Conservation (phyloP, 148 eudicot genomes). For the Silene conica region DNA sequence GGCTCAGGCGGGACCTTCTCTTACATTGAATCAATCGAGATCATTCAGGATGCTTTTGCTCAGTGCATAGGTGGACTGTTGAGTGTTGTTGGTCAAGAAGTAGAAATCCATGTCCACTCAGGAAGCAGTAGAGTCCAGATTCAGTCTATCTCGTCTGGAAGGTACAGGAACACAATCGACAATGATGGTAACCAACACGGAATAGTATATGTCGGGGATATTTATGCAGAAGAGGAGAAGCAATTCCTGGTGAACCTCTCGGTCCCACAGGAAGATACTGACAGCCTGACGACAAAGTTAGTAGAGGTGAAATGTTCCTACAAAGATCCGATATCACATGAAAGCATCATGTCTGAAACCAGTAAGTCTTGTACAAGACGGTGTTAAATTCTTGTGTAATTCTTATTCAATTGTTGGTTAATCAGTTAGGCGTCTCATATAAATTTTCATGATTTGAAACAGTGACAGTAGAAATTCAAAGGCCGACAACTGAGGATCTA, state of each 20-base stretch:
- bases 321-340: slow-evolving; percentile 25
- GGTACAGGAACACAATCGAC: slow-evolving; percentile 24
- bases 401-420: no score
- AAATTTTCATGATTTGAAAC: neutral
- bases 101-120: slow-evolving; percentile 8
- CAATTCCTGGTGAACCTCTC: slow-evolving; percentile 29
- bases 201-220: slow-evolving; percentile 11
- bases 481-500: slow-evolving; percentile 26
- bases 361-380: neutral
- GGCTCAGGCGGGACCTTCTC: slow-evolving; percentile 44
- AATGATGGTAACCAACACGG: slow-evolving; percentile 11
- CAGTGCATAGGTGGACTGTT: slow-evolving; percentile 46
- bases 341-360: slow-evolving; percentile 19
- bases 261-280: slow-evolving; percentile 21
- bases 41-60: slow-evolving; percentile 45
- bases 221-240: slow-evolving; percentile 39
- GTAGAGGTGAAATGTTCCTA: slow-evolving; percentile 27
- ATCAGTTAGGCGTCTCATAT: no score
- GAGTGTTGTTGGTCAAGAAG: slow-evolving; percentile 39
- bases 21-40: slow-evolving; percentile 37
- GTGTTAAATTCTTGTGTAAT: neutral
- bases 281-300: slow-evolving; percentile 9
- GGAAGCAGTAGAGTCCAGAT: slow-evolving; percentile 14
- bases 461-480: slow-evolving; percentile 19
- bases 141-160: slow-evolving; percentile 28